phyloP scores from a whole-genome alignment of 2,329 filamentous ascomycete species.

The Scytalidium sp. region DNA sequence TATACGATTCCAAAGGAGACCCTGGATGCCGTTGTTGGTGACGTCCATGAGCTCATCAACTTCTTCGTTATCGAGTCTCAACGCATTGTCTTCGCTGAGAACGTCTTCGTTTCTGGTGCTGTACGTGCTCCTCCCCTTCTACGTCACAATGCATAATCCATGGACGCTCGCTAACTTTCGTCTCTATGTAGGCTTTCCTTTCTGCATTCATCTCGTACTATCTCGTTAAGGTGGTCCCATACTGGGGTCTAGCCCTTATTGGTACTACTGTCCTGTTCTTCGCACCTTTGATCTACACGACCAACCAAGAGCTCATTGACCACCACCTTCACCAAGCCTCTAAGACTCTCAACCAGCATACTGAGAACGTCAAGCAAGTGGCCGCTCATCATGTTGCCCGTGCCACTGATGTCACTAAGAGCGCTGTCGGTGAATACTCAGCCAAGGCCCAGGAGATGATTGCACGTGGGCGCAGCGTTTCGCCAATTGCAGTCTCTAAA shows the following conservation, averaged over 20 bases:
- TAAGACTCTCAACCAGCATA: conserved; percentile 59
- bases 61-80: conserved; percentile 70
- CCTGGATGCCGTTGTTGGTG: conserved; percentile 57
- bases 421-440: conserved; percentile 66
- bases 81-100: conserved; percentile 67
- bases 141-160: conserved; percentile 8
- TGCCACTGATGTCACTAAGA: conserved; percentile 61
- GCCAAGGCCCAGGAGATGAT: conserved; percentile 65
- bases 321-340: conserved; percentile 55
- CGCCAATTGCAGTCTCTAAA: conserved; percentile 19
- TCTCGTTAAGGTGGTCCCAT: conserved; percentile 66
- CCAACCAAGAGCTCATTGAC: conserved; percentile 69
- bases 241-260: conserved; percentile 66
- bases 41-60: conserved; percentile 67
- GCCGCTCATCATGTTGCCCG: conserved; percentile 63
- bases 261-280: conserved; percentile 58
- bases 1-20: conserved; percentile 63
- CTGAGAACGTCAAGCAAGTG: conserved; percentile 57
- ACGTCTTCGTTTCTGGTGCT: conserved; percentile 54
- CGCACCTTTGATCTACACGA: conserved; percentile 60
- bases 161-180: conserved; percentile 2
- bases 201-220: conserved; percentile 64
- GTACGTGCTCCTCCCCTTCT: conserved; percentile 41
- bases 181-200: conserved; percentile 52
- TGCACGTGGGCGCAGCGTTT: conserved; percentile 25